Base-by-base conservation (phyloP, 2,329 filamentous ascomycete genomes). In the Diaporthe vexans region DNA sequence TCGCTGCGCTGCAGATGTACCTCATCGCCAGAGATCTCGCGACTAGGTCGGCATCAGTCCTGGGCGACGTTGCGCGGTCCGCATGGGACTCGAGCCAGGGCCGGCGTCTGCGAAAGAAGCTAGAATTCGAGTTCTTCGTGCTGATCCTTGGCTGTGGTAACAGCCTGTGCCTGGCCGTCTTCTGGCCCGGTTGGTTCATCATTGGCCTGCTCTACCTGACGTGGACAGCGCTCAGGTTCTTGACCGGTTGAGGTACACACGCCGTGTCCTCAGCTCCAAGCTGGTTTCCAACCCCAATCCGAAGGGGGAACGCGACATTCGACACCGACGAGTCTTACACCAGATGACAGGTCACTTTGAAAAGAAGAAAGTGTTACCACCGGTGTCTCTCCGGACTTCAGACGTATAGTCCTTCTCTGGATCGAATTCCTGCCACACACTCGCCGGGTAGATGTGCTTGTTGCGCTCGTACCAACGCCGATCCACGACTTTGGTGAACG, bases 401-500 rank as follows among this genome's bases (percentile, higher is more conserved):
- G 87, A 89, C 80, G 91, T 89, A 85, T 97, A 97, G 79, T 98
- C 94, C 83, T 94, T 94, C 76, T 94, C 94, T 0, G 95, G 93
- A 78, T 98, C 95, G 82, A 97, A 99, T 76, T 97, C 94, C 79
- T 95, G 94, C 97, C 97, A 99, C 61, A 96, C 90, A 81, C 94
- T 98, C 26, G 96, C 96, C 0, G 97, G 97, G 82, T 96, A 99
- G 74, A 99, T 98, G 83, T 99, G 97, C 84, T 98, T 99, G 82
- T 98, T 98, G 80, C 92, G 91, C 86, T 98, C 95, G 82, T 98
- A 99, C 97, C 97, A 99, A 75, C 97, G 88, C 75, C 97, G 90
- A 85, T 99, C 96, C 5, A 99, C 96, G 4, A 99, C 95, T 82
- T 98, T 98, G 4, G 96, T 98, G 76, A 94, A 84, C 4, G 89